A percentile compares a stretch with the other conserved stretches of the same genome.
These are phyloP conservation scores for Eucalyptus marginata DNA, from an alignment of 345 rosid species.

Conservation along the genomic window DNA sequence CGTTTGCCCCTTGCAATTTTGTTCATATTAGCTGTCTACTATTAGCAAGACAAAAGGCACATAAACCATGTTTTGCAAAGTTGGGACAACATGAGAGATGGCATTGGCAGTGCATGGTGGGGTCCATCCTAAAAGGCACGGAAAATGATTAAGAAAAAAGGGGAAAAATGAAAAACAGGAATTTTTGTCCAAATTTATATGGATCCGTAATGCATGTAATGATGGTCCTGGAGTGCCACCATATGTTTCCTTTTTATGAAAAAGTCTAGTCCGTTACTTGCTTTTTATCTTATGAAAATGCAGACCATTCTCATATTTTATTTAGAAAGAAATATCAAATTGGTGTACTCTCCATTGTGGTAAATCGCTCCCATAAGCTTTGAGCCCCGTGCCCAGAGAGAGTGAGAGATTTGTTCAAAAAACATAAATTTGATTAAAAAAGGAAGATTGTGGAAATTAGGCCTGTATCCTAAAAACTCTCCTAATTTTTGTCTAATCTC, in stretches of 20 bases:
- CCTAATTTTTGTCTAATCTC: neutral
- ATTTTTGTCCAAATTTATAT: neutral
- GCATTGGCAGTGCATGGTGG: neutral
- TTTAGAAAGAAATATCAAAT: neutral
- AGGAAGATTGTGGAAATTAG: neutral
- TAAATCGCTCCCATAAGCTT: neutral
- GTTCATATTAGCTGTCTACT: neutral
- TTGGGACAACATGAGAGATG: neutral
- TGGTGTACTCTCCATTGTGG: neutral
- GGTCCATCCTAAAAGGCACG: neutral
- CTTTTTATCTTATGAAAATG: neutral
- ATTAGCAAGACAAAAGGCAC: neutral
- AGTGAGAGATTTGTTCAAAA: neutral
- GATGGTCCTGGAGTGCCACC: neutral
- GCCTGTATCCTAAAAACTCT: neutral
- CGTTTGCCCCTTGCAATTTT: neutral
- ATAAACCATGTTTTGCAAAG: neutral
- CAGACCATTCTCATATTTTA: neutral
- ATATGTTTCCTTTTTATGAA: neutral
- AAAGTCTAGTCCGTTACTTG: neutral
- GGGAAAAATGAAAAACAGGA: neutral
- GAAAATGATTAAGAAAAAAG: neutral
- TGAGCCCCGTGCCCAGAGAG: neutral
- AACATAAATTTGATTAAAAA: neutral
- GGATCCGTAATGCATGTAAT: neutral